phyloP scores from a whole-genome alignment of 805 yeast species.

The Gaillardinia entomophila region DNA sequence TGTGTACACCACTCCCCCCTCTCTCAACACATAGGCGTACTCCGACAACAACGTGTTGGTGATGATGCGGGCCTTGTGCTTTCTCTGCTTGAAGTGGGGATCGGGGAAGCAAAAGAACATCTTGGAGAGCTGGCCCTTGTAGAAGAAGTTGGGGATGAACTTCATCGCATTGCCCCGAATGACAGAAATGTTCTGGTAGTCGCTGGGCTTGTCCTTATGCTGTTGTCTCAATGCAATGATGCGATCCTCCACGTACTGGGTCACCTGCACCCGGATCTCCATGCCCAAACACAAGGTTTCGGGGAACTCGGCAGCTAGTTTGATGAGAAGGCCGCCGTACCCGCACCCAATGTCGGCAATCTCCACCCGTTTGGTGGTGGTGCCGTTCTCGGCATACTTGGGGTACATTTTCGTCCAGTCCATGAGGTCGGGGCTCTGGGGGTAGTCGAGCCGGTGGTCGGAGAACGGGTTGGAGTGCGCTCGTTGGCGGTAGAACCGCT shows the following conservation, averaged over 20 bases:
- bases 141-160: slow-evolving; percentile 89
- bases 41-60: slow-evolving; percentile 86
- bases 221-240: slow-evolving; percentile 80
- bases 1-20: slow-evolving; percentile 86
- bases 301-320: slow-evolving; percentile 73
- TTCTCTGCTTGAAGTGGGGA: slow-evolving; percentile 96
- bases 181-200: slow-evolving; percentile 82
- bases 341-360: slow-evolving; percentile 98
- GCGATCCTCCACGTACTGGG: slow-evolving; percentile 93
- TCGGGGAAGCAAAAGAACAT: slow-evolving; percentile 99
- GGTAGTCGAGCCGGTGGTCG: slow-evolving; percentile 89
- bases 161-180: slow-evolving; percentile 96
- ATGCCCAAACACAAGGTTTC: slow-evolving; percentile 78
- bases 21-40: slow-evolving; percentile 83
- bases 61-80: slow-evolving; percentile 94
- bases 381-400: slow-evolving; percentile 37
- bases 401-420: slow-evolving; percentile 83
- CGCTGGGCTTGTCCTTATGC: slow-evolving; percentile 24
- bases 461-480: slow-evolving; percentile 98
- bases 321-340: slow-evolving; percentile 84
- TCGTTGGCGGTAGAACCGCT: slow-evolving; percentile 88
- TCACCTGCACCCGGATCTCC: slow-evolving; percentile 97
- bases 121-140: slow-evolving; percentile 74
- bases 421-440: slow-evolving; percentile 75
- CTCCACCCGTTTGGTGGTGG: slow-evolving; percentile 55